Base-by-base conservation (phyloP, 768 basidiomycete species). In the Podaxis pistillaris region DNA sequence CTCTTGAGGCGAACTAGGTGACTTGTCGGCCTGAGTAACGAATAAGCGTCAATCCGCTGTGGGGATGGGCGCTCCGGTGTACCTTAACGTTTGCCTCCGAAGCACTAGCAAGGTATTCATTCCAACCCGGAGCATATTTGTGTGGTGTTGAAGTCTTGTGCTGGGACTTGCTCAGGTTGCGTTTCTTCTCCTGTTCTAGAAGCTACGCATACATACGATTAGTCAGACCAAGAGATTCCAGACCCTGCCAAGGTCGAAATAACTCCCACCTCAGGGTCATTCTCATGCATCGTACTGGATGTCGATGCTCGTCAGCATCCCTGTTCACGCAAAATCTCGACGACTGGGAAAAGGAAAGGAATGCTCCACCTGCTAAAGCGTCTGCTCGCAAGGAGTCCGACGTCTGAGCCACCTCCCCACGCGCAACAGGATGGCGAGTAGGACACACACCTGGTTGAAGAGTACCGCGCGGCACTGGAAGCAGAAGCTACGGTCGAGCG, bases 71-170 rank as follows among this genome's bases (percentile, higher is more conserved):
- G 7, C 37, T 40, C 41, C 49, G 6, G 22, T 67, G 52, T 52
- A 83, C 88, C 81, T 90, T 90, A 51, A 89, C 76, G 17, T 75
- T 73, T 3, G 89, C 89, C 72, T 90, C 89, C 1, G 89, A 89
- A 11, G 78, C 64, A 60, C 79, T 81, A 0, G 89, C 89, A 12
- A 90, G 80, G 26, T 72, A 70, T 66, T 90, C 89, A 64, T 89
- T 89, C 89, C 89, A 90, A 1, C 88, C 89, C 2, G 87, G 88
- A 0, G 88, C 86, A 64, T 83, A 70, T 11, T 78, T 66, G 59
- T 82, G 79, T 9, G 83, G 79, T 1, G 84, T 78, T 2, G 83
- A 79, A 1, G 78, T 82, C 63, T 74, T 74, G 68, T 83, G 75
- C 33, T 84, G 80, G 3, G 69, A 68, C 5, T 75, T 73, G 22